These are phyloP conservation scores for Secale cereale DNA, from an alignment of 176 grass and related monocot genomes.

Conservation along the genomic window DNA sequence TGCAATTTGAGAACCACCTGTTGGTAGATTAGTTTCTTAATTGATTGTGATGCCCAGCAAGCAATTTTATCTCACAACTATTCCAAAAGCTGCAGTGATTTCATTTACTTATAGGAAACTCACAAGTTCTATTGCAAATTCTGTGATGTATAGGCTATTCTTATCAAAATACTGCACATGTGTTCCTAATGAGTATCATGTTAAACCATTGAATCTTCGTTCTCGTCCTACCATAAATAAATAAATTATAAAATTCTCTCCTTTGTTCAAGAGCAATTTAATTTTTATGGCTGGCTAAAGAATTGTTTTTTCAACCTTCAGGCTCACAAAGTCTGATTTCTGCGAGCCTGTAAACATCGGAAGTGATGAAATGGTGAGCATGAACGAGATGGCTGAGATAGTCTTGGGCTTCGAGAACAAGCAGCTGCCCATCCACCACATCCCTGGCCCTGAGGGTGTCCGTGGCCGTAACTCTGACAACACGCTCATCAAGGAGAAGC, in stretches of 20 bases:
- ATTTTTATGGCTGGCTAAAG: not conserved
- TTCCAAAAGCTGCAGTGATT: not conserved
- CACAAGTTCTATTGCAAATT: not conserved
- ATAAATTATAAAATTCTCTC: not conserved
- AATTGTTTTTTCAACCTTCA: slow-evolving; percentile 16
- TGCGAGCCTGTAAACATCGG: slow-evolving; percentile 71
- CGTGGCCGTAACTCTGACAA: slow-evolving; percentile 65
- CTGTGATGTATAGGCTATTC: not conserved
- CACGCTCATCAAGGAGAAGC: slow-evolving; percentile 61
- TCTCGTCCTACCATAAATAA: not conserved
- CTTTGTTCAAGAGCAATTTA: not conserved
- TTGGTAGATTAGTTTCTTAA: not conserved
- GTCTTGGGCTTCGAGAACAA: slow-evolving; percentile 52
- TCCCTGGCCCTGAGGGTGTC: slow-evolving; percentile 54
- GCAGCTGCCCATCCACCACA: slow-evolving; percentile 56
- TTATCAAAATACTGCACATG: not conserved
- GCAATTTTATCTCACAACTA: slow-evolving; percentile 8
- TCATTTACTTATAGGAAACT: not conserved
- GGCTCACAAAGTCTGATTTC: slow-evolving; percentile 68
- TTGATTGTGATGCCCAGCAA: not conserved
- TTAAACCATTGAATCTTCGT: not conserved
- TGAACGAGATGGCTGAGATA: slow-evolving; percentile 66
- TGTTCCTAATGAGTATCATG: not conserved
- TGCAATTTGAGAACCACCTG: not conserved
- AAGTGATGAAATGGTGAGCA: slow-evolving; percentile 81